Evolutionary conservation across 139 green algal species (phyloP).

Genomic region (Chlorella sorokiniana): DNA sequence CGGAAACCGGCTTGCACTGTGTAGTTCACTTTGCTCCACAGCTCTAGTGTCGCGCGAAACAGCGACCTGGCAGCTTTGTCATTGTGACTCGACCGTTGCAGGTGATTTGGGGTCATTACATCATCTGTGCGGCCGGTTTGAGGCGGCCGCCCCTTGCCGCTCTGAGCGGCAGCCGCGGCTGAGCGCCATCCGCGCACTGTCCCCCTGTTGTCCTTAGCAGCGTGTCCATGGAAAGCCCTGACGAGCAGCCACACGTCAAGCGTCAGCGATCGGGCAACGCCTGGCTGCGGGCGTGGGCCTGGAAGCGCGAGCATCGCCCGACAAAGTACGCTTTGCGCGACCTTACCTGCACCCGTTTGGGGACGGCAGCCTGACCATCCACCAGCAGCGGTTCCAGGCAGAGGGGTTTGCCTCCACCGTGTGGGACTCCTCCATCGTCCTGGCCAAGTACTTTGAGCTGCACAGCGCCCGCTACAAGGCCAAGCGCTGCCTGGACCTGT

Average conservation of each 20-base stretch:
- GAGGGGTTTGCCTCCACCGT: constrained; percentile 76
- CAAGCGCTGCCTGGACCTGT: constrained; percentile 63
- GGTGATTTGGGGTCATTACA: too few species aligned
- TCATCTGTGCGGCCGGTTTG: too few species aligned
- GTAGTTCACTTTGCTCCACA: too few species aligned
- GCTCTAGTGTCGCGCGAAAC: too few species aligned
- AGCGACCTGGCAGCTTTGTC: too few species aligned
- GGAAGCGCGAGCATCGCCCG: constrained; percentile 11
- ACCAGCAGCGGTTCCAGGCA: constrained; percentile 57
- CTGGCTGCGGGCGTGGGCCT: constrained; percentile 2
- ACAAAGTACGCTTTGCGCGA: constrained; percentile 62
- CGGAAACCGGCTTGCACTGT: too few species aligned
- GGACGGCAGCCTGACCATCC: constrained; percentile 46
- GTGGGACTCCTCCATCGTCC: constrained; percentile 75
- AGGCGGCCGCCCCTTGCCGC: too few species aligned
- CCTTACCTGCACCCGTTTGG: constrained; percentile 62
- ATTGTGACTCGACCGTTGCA: too few species aligned
- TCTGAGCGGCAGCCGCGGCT: too few species aligned
- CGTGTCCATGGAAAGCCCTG: neutral
- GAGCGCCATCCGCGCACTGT: neutral
- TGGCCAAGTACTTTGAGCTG: constrained; percentile 61
- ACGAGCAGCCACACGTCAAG: neutral
- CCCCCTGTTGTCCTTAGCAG: neutral
- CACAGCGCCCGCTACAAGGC: constrained; percentile 9
- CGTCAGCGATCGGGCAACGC: constrained; percentile 7